These are phyloP conservation scores for Phytopythium ostracodes DNA, from an alignment of 352 stramenopile species.

Conservation along the genomic window DNA sequence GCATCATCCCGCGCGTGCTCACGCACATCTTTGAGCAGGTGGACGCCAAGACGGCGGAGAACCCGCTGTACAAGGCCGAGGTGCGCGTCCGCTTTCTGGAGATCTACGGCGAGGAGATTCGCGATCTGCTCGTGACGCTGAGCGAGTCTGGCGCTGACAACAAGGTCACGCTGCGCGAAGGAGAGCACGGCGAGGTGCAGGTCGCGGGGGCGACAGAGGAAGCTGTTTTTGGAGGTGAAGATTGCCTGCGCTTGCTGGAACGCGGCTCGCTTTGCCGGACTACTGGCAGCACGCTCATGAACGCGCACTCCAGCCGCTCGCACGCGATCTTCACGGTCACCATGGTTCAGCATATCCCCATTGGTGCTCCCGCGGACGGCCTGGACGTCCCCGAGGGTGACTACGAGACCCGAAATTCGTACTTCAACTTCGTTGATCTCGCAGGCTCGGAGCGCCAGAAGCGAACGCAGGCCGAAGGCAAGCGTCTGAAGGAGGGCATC, in stretches of 20 bases:
- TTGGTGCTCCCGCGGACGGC: slow-evolving; percentile 36
- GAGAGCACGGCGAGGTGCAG: slow-evolving; percentile 72
- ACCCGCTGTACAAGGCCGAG: slow-evolving; percentile 55
- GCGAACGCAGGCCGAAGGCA: slow-evolving; percentile 91
- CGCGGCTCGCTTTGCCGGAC: slow-evolving; percentile 80
- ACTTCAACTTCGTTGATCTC: slow-evolving; percentile 92
- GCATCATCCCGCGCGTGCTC: slow-evolving; percentile 87
- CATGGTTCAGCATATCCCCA: slow-evolving; percentile 75
- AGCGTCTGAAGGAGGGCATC: slow-evolving; percentile 94
- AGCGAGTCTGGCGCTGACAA: slow-evolving; percentile 42
- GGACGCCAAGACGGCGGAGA: slow-evolving; percentile 47
- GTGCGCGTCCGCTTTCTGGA: slow-evolving; percentile 89
- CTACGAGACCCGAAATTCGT: slow-evolving; percentile 76
- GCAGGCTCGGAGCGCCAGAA: slow-evolving; percentile 93
- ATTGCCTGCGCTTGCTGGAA: slow-evolving; percentile 82
- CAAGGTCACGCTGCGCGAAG: slow-evolving; percentile 87
- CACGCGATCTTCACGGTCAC: slow-evolving; percentile 91
- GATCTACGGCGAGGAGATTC: slow-evolving; percentile 91
- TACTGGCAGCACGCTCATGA: slow-evolving; percentile 90
- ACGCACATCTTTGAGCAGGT: slow-evolving; percentile 83
- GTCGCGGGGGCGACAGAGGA: slow-evolving; percentile 80
- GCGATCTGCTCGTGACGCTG: slow-evolving; percentile 83
- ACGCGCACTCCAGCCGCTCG: slow-evolving; percentile 87
- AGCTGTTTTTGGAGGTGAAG: slow-evolving; percentile 53
- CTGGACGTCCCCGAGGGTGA: slow-evolving; percentile 41